These are phyloP conservation scores for Avena insularis DNA, from an alignment of 176 grass and related monocot genomes.

Conservation along the genomic window DNA sequence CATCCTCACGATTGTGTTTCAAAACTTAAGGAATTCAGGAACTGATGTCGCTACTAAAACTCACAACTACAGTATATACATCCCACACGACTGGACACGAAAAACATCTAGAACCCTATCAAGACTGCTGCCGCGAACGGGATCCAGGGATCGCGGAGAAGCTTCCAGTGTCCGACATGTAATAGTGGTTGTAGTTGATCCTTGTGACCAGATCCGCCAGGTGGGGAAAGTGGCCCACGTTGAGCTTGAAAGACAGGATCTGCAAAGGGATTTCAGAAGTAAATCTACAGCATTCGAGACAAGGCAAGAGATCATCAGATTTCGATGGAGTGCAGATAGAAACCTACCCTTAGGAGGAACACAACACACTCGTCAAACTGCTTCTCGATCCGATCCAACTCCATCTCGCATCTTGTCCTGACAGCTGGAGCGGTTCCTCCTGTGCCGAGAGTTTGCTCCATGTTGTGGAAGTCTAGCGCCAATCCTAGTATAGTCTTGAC, in stretches of 20 bases:
- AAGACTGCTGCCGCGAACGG: slow-evolving; percentile 35
- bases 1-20: background rate
- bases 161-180: slow-evolving; percentile 85
- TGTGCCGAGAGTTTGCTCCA: slow-evolving; percentile 71
- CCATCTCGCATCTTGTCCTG: slow-evolving; percentile 82
- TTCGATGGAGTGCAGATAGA: background rate
- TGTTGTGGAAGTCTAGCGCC: slow-evolving; percentile 81
- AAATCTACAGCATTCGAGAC: background rate
- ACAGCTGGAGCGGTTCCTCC: slow-evolving; percentile 75
- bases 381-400: slow-evolving; percentile 91
- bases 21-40: background rate
- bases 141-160: slow-evolving; percentile 63
- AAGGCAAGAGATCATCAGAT: background rate
- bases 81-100: background rate
- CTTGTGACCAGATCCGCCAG: slow-evolving; percentile 90
- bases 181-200: slow-evolving; percentile 95
- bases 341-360: slow-evolving; percentile 83
- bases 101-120: background rate
- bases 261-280: slow-evolving; percentile 32
- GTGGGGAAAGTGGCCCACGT: slow-evolving; percentile 94
- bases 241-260: slow-evolving; percentile 97
- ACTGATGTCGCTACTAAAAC: background rate
- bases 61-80: background rate
- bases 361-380: slow-evolving; percentile 88
- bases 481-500: slow-evolving; percentile 93